Percentiles rank a stretch among this genome's conserved stretches.
Evolutionary conservation across 2,329 filamentous ascomycete genomes (phyloP).

Genomic region (Fusarium cyanostomum): DNA sequence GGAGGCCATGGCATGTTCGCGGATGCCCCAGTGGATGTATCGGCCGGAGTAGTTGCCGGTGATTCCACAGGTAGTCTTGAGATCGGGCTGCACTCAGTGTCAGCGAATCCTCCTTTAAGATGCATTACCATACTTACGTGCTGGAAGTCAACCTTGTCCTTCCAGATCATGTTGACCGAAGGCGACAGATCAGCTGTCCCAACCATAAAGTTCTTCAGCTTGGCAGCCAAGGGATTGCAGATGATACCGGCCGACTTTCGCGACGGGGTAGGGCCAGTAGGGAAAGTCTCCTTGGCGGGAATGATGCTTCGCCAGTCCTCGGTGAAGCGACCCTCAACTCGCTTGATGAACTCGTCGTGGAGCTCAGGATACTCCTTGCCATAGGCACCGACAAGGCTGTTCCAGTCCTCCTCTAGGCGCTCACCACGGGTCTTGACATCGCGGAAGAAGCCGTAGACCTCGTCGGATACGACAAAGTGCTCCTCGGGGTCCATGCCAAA

Average conservation of each 20-base stretch:
- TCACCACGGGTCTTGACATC: conserved; percentile 56
- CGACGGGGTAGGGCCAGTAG: conserved; percentile 58
- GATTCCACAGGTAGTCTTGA: conserved; percentile 56
- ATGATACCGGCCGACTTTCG: conserved; percentile 59
- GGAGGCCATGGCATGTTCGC: conserved; percentile 69
- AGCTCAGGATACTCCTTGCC: conserved; percentile 58
- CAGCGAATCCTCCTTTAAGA: not conserved
- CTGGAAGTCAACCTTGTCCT: conserved; percentile 61
- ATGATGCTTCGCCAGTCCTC: conserved; percentile 60
- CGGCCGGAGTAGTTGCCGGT: conserved; percentile 64
- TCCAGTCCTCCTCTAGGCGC: conserved; percentile 58
- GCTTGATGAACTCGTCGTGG: conserved; percentile 57
- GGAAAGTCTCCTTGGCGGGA: conserved; percentile 55
- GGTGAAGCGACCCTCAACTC: conserved; percentile 58
- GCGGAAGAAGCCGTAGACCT: conserved; percentile 61
- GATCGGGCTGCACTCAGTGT: conserved; percentile 43
- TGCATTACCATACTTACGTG: conserved; percentile 41
- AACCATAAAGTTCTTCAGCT: conserved; percentile 60
- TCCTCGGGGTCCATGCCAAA: conserved; percentile 50
- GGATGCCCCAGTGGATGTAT: conserved; percentile 68
- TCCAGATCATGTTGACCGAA: conserved; percentile 66
- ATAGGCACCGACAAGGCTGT: conserved; percentile 54
- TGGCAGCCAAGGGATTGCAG: conserved; percentile 61
- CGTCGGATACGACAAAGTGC: conserved; percentile 51
- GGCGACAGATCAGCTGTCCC: conserved; percentile 63